Percentiles rank a stretch among this genome's conserved stretches.
Conservation (phyloP, 108 stramenopile genomes). For the Phaeodactylum tricornutum region DNA sequence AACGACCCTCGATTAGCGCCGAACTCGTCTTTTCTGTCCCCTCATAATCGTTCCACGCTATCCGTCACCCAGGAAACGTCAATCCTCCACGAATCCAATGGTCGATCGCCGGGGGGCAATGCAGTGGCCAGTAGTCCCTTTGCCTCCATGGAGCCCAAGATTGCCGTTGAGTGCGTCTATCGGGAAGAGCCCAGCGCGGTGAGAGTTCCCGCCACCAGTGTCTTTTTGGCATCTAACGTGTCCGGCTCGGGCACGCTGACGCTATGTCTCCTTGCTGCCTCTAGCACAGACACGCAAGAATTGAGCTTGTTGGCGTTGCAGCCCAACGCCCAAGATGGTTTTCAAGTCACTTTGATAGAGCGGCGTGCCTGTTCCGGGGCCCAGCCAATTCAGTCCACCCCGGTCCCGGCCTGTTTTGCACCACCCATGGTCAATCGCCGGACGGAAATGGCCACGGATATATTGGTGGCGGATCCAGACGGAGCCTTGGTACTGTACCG, state of each 20-base stretch:
- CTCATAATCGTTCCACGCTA: neutral
- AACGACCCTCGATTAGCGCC: neutral
- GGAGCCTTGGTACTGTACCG: conserved; percentile 26
- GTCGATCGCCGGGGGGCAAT: neutral
- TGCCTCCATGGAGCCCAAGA: conserved; percentile 20
- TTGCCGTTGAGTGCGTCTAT: conserved; percentile 15
- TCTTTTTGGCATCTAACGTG: conserved; percentile 26
- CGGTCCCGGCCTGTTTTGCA: too few relatives aligned
- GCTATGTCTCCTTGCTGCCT: neutral
- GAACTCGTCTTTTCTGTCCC: neutral
- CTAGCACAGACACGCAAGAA: neutral
- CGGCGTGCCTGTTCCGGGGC: conserved; percentile 4
- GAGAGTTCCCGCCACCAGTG: conserved; percentile 5
- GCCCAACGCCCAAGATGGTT: neutral
- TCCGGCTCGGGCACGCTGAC: conserved; percentile 9
- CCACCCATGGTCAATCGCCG: too few relatives aligned
- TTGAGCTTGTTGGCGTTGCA: neutral
- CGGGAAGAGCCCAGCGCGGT: conserved; percentile 7
- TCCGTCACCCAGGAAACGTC: neutral
- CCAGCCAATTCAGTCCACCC: conserved; percentile 32
- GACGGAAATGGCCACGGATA: conserved; percentile 30
- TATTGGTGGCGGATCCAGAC: conserved; percentile 36
- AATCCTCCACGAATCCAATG: neutral
- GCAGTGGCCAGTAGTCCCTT: conserved; percentile 13
- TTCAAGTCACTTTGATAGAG: neutral